A percentile compares a stretch with the other conserved stretches of the same genome.
These are phyloP conservation scores for Urochloa ruziziensis DNA, from an alignment of 176 grass and related monocot genomes.

Conservation along the genomic window DNA sequence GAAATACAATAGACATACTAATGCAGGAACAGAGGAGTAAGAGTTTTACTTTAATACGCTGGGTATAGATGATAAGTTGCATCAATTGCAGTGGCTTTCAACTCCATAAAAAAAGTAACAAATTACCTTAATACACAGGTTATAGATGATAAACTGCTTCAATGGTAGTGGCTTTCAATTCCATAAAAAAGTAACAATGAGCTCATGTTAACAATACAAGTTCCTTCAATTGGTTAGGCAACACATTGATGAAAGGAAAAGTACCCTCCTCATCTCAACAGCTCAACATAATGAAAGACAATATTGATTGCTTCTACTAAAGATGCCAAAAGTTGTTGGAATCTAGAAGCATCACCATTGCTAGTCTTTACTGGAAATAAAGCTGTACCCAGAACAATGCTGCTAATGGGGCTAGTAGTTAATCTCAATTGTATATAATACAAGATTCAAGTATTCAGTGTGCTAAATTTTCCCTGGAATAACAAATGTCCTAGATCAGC, in stretches of 20 bases:
- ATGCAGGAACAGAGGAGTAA: neutral
- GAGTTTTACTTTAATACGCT: neutral
- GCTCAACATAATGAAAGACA: neutral
- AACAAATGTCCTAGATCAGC: neutral
- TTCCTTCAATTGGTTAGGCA: slow-evolving; percentile 4
- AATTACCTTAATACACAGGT: neutral
- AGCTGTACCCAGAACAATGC: neutral
- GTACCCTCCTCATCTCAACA: neutral
- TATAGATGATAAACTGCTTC: neutral
- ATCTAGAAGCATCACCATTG: neutral
- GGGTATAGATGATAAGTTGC: neutral
- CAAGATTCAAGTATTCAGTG: neutral
- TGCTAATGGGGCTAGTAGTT: neutral
- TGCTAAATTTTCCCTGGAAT: neutral
- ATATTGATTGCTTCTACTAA: neutral
- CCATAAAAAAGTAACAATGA: neutral
- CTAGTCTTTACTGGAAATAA: neutral
- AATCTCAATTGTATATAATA: neutral
- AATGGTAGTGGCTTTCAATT: neutral
- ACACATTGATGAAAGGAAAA: slow-evolving; percentile 15
- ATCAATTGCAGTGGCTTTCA: neutral
- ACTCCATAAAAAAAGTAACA: neutral
- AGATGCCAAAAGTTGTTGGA: slow-evolving; percentile 5
- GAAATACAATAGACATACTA: neutral
- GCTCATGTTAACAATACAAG: slow-evolving; percentile 19